Percentiles rank a stretch among this genome's conserved stretches.
phyloP scores from a whole-genome alignment of 225 moss, liverwort and hornwort genomes.

The Lunularia cruciata region DNA sequence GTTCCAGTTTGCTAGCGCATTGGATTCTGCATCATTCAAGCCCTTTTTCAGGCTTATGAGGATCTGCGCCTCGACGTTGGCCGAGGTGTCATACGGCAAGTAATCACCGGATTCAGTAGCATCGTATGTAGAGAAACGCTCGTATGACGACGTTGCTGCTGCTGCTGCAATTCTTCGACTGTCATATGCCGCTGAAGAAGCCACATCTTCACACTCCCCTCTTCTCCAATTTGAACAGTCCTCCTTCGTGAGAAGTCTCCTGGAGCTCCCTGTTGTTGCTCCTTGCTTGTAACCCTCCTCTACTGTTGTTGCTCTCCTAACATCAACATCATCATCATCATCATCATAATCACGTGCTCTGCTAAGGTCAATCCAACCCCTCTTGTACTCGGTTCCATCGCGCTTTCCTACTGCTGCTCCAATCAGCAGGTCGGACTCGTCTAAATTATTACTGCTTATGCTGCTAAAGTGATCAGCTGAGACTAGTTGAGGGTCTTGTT shows the following conservation, averaged over 20 bases:
- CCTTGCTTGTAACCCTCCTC: neutral
- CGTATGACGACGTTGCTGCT: conserved; percentile 8
- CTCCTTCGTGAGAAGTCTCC: neutral
- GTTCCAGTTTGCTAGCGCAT: conserved; percentile 34
- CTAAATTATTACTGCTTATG: neutral
- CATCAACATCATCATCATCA: neutral
- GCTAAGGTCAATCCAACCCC: neutral
- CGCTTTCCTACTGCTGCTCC: conserved; percentile 15
- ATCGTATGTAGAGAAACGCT: conserved; percentile 8
- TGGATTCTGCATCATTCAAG: conserved; percentile 21
- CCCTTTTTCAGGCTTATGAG: conserved; percentile 23
- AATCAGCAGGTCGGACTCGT: neutral
- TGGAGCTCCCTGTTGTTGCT: neutral
- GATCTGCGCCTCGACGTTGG: conserved; percentile 22
- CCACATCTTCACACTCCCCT: neutral
- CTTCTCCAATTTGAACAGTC: neutral
- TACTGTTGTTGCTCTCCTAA: neutral
- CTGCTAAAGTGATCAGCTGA: conserved; percentile 1
- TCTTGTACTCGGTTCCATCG: neutral
- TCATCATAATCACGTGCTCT: neutral
- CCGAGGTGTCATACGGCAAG: neutral
- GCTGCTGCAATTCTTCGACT: neutral
- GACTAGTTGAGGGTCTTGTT: neutral
- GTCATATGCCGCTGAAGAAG: too few species aligned
- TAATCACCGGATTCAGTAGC: neutral